Base-by-base conservation (phyloP, 2,329 filamentous ascomycete species). In the Venturia asperata region DNA sequence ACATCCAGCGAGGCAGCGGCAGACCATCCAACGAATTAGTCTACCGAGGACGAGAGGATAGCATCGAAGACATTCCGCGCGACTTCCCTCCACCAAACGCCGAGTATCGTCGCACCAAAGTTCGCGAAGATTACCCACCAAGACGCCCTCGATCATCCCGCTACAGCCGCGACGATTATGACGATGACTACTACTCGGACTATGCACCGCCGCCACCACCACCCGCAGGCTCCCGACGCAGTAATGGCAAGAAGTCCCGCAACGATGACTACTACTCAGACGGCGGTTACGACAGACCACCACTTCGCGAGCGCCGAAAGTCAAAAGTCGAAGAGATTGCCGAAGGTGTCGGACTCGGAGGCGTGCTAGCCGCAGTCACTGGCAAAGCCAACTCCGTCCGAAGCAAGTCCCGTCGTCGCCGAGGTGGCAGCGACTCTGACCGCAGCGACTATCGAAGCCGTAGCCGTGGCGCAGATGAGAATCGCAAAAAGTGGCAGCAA, bases 41-140 rank as follows among this genome's bases (percentile, higher is more conserved):
- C 72, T 81, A 78, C 72, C 79, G 80, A 66, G 76, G 79, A 62
- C 87, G 88, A 68, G 87, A 92, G 73, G 88, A 91, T 71, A 92
- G 88, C 75, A 87, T 95, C 72, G 92, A 96, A 77, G 90, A 95
- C 77, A 86, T 95, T 67, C 85, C 86, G 68, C 87, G 91, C 69
- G 90, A 95, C 70, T 96, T 95, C 71, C 90, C 90, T 41, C 88
- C 87, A 5, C 88, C 87, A 6, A 86, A 71, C 73, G 74, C 71
- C 72, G 77, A 79, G 70, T 77, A 77, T 69, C 75, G 77, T 39
- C 76, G 77, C 61, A 77, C 77, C 62, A 77, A 74, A 67, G 79
- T 80, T 69, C 76, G 81, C 68, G 80, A 82, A 70, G 76, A 79
- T 65, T 71, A 72, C 69, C 69, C 66, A 39, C 70, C 66, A 64